Evolutionary conservation across 495 filamentous ascomycete species (phyloP), one percentile per base, ranked within the genome.

Genomic region (Margaritispora aquatica): DNA sequence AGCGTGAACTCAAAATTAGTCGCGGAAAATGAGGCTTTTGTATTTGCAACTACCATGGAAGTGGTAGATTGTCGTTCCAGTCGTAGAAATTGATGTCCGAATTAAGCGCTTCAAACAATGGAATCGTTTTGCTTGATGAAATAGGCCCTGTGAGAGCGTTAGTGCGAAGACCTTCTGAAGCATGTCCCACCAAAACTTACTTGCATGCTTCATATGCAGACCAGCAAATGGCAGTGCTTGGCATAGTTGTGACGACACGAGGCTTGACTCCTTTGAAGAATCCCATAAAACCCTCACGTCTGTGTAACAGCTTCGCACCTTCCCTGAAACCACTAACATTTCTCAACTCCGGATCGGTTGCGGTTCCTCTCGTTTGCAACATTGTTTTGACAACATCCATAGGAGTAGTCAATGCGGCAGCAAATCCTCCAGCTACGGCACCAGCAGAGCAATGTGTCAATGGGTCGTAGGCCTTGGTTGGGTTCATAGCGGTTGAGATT

Each of bases 161-260:
- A 58, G 23, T 59, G 64, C n/a, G 69, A 23, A 69, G 62, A 51
- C 54, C 19, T 21, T 31, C 29, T 21, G 41, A 49, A 19, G 11
- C 13, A 38, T 24, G 1, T 22, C 1, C 22, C 41, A 26, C 26
- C 0, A 55, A 56, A 49, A 75, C 78, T 65, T 65, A 81, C 79
- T 82, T 83, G 54, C 77, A 83, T 50, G 79, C 79, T 63, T 83
- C 80, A 65, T 75, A 77, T 50, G 81, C 90, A 59, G 80, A 92
- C 93, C 94, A 99, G 78, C 94, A 99, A 66, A 99, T 99, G 3
- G 94, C 94, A 31, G 94, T 97, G 73, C 92, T 96, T 22, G 94
- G 94, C 90, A 97, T 97, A 10, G 94, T 95, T 1, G 93, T 96
- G 61, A 99, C 84, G 34, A 99, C 89, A 57, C 94, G 80, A 52